A percentile compares a stretch with the other conserved stretches of the same genome.
Conservation (phyloP, 257 asterid genomes). For the Echites panduratus region DNA sequence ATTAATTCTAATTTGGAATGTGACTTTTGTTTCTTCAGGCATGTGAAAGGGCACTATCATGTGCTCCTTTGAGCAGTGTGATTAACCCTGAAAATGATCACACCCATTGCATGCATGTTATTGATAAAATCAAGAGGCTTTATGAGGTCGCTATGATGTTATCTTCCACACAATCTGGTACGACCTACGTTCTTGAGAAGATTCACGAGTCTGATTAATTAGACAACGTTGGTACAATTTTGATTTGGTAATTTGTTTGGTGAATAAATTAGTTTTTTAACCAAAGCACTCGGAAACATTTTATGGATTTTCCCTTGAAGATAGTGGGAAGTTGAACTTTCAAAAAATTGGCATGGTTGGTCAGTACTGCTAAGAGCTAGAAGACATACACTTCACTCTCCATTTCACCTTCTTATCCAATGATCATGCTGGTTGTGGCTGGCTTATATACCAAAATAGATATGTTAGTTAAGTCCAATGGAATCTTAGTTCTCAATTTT, state of each 20-base stretch:
- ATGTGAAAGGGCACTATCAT: slow-evolving; percentile 59
- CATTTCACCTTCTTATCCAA: neutral
- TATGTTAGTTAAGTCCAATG: neutral
- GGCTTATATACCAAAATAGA: too few species aligned
- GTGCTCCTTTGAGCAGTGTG: slow-evolving; percentile 22
- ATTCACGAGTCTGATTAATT: neutral
- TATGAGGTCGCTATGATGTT: slow-evolving; percentile 43
- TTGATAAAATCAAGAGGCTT: slow-evolving; percentile 48
- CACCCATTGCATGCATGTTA: slow-evolving; percentile 20
- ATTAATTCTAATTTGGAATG: slow-evolving; percentile 8
- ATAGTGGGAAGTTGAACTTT: neutral
- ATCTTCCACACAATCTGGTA: slow-evolving; percentile 70
- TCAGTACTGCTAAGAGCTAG: neutral
- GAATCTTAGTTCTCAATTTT: neutral
- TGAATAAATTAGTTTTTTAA: neutral
- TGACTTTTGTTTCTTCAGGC: slow-evolving; percentile 37
- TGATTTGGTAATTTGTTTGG: neutral
- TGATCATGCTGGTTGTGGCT: neutral
- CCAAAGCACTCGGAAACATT: neutral
- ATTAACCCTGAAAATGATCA: slow-evolving; percentile 24
- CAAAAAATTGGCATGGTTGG: slow-evolving; percentile 2
- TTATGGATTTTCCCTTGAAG: neutral
- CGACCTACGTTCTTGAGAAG: slow-evolving; percentile 9
- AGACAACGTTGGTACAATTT: neutral
- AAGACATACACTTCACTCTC: neutral